Evolutionary conservation across 306 rosid species (phyloP).

Genomic region (Vigna trinervia): DNA sequence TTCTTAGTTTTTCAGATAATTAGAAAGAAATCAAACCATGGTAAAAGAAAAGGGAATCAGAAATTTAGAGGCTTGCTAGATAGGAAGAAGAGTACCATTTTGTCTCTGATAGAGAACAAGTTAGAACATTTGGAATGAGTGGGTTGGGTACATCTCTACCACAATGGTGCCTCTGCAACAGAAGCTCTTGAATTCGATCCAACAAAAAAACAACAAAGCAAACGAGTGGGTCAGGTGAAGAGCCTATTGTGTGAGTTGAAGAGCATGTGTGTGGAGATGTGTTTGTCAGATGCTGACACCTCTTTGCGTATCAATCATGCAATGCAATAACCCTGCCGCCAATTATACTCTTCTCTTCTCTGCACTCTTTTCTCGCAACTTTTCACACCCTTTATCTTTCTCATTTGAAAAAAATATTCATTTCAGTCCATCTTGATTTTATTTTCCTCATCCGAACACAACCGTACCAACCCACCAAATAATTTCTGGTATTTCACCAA

Average conservation of each 20-base stretch:
- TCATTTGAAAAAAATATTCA: not conserved
- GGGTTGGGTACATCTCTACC: not conserved
- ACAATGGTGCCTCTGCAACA: not conserved
- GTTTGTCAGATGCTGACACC: constrained; percentile 69
- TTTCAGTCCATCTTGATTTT: not conserved
- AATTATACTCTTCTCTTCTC: constrained; percentile 36
- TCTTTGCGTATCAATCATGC: constrained; percentile 55
- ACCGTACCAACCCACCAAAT: not conserved
- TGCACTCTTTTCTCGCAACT: not conserved
- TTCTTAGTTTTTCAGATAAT: not conserved
- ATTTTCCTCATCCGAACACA: not conserved
- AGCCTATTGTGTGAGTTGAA: constrained; percentile 10
- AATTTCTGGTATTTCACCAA: not conserved
- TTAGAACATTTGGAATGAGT: constrained; percentile 8
- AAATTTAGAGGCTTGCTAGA: not conserved
- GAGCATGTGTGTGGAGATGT: constrained; percentile 55
- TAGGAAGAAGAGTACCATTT: not conserved
- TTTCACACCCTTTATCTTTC: not conserved
- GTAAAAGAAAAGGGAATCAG: not conserved
- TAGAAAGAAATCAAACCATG: not conserved
- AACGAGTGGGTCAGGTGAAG: constrained; percentile 46
- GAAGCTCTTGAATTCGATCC: not conserved
- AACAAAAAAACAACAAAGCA: constrained; percentile 15
- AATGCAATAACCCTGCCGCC: constrained; percentile 44
- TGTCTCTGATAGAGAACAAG: constrained; percentile 33